These are phyloP conservation scores for Fulvia fulva DNA, from an alignment of 2,329 filamentous ascomycete genomes.

Conservation along the genomic window DNA sequence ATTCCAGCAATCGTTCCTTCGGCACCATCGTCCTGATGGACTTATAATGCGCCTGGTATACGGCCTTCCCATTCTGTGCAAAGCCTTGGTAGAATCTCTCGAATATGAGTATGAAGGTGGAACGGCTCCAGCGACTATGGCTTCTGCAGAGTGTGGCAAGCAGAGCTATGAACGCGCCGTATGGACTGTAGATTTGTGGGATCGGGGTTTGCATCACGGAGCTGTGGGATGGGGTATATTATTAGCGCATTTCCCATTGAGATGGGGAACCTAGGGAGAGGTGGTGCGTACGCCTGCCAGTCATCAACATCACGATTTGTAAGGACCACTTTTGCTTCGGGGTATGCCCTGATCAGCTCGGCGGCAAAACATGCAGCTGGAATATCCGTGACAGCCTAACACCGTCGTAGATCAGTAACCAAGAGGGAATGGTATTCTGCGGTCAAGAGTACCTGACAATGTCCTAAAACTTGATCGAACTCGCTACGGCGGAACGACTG, in stretches of 20 bases:
- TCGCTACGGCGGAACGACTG: not conserved
- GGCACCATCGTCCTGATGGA: constrained; percentile 4
- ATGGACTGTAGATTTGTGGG: not conserved
- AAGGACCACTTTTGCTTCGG: constrained; percentile 17
- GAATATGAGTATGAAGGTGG: not conserved
- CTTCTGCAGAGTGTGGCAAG: not conserved
- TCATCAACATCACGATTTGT: constrained; percentile 55
- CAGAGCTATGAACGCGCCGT: not conserved
- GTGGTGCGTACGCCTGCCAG: constrained; percentile 19
- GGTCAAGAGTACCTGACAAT: constrained; percentile 1
- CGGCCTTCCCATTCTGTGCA: constrained; percentile 5
- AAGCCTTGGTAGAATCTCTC: not conserved
- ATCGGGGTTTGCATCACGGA: not conserved
- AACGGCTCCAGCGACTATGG: not conserved
- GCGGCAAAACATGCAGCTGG: constrained; percentile 14
- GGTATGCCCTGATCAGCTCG: constrained; percentile 15
- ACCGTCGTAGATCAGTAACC: too few species aligned
- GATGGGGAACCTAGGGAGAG: not conserved
- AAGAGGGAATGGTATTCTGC: too few species aligned
- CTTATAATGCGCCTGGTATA: constrained; percentile 10
- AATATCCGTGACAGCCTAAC: constrained; percentile 8
- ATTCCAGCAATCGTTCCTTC: constrained; percentile 9
- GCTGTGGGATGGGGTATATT: too few species aligned
- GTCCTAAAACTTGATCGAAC: constrained; percentile 4
- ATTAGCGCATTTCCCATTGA: not conserved